Evolutionary conservation across 305 asterid species (phyloP).

Genomic region (Fraxinus greggii): DNA sequence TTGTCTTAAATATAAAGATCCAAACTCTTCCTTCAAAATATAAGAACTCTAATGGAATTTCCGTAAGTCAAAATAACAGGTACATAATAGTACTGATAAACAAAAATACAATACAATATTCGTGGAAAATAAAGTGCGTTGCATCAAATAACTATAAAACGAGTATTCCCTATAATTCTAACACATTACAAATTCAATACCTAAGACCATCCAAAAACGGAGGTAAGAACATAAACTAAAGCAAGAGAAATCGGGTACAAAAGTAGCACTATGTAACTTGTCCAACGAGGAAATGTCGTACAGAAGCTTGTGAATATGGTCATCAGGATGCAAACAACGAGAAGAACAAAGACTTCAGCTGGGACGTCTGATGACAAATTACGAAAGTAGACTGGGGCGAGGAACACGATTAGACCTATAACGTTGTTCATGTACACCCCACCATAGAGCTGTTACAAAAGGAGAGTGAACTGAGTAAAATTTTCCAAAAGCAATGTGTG

Average conservation of each 20-base stretch:
- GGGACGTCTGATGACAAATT: constrained; percentile 31
- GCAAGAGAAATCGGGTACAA: constrained; percentile 50
- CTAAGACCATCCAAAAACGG: constrained; percentile 36
- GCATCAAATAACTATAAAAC: not conserved
- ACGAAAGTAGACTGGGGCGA: constrained; percentile 44
- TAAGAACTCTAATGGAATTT: not conserved
- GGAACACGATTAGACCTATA: constrained; percentile 43
- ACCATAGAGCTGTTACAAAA: constrained; percentile 41
- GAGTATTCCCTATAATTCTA: not conserved
- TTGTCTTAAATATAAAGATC: not conserved
- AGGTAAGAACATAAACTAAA: constrained; percentile 35
- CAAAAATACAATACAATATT: not conserved
- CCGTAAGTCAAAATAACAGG: not conserved
- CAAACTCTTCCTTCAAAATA: not conserved
- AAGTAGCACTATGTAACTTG: constrained; percentile 37
- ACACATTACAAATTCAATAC: not conserved
- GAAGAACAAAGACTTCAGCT: constrained; percentile 35
- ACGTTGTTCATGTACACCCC: constrained; percentile 54
- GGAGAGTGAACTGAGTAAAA: not conserved
- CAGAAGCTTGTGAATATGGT: constrained; percentile 33
- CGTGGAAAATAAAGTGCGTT: not conserved
- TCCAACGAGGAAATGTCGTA: constrained; percentile 51
- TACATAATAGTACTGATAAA: not conserved
- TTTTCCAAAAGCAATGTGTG: not conserved
- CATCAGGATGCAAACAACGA: constrained; percentile 43